Evolutionary conservation across 257 asterid genomes (phyloP), one percentile per base, ranked within the genome.

Genomic region (Verbena officinalis): DNA sequence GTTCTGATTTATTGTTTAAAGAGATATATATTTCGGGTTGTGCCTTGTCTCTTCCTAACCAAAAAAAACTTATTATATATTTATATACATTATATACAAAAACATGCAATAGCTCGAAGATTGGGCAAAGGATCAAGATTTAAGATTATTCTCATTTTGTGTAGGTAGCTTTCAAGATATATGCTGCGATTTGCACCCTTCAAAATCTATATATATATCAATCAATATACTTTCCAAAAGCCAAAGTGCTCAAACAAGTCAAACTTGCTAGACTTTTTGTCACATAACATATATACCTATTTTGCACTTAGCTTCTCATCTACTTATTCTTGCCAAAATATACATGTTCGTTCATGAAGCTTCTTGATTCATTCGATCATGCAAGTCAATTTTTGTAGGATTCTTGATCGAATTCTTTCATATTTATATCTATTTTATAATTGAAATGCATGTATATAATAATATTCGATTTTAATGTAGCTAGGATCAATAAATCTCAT

Each of bases 61-160:
- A n/a, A n/a, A 27, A 27, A 2, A 27, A 2, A 27, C 33, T 27
- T 27, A 27, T 5, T 5, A 27, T 27, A 27, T 27, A 27, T 27
- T 2, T 27, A 27, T 27, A 27, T 27, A 27, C n/a, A n/a, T n/a
- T 27, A 27, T 27, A 27, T 27, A 27, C 5, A 27, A 2, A 27
- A 2, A 27, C 5, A 27, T 27, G 17, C 62, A 77, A 78, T 81
- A 49, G 61, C 86, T 80, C 76, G 70, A 80, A 80, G 71, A 75
- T 77, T 74, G 78, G 77, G 86, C 88, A 84, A 84, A 82, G 95
- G 81, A 86, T 86, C 87, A 75, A 63, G 23, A 20, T 62, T 56
- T 59, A 44, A 55, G 57, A 55, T 71, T 39, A 55, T 62, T 43
- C 24, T 56, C 16, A 39, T 49, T 31, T 60, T 30, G 14, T 38